phyloP scores from a whole-genome alignment of 768 basidiomycete genomes.

The Xerocomus brunneocitrinus region DNA sequence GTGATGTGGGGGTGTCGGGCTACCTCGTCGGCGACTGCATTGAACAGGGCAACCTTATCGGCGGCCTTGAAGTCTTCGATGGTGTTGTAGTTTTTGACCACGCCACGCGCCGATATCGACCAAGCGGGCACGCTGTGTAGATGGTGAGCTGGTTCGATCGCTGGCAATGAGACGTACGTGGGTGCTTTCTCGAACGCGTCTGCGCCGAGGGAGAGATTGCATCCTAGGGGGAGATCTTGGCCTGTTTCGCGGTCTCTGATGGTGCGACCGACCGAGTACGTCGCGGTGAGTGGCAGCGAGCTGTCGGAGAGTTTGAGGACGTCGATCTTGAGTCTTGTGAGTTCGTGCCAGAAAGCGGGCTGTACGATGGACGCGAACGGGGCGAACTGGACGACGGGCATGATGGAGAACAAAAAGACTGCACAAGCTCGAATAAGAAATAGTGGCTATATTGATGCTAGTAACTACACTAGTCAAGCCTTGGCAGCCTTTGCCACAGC shows the following conservation, averaged over 20 bases:
- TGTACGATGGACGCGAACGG: conserved; percentile 85
- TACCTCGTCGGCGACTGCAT: conserved; percentile 64
- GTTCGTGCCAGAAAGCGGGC: conserved; percentile 90
- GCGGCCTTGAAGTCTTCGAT: conserved; percentile 92
- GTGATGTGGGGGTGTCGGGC: conserved; percentile 1
- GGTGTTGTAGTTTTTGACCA: conserved; percentile 93
- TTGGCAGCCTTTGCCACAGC: conserved; percentile 44
- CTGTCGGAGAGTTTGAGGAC: conserved; percentile 78
- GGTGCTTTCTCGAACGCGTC: conserved; percentile 54
- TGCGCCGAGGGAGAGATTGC: conserved; percentile 57
- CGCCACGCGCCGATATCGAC: conserved; percentile 53
- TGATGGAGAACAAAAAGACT: conserved; percentile 9
- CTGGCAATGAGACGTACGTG: conserved; percentile 37
- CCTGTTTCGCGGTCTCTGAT: conserved; percentile 77
- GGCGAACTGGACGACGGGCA: conserved; percentile 78
- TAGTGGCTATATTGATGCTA: conserved; percentile 10
- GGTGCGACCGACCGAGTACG: conserved; percentile 66
- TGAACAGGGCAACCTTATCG: conserved; percentile 86
- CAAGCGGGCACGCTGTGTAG: conserved; percentile 41
- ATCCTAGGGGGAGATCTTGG: conserved; percentile 65
- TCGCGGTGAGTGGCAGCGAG: conserved; percentile 56
- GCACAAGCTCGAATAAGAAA: conserved; percentile 10
- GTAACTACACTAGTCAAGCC: conserved; percentile 12
- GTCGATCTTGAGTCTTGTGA: conserved; percentile 88
- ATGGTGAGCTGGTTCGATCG: conserved; percentile 5